Evolutionary conservation across 2,329 filamentous ascomycete genomes (phyloP).

Genomic region (Stagonosporopsis rhizophila): DNA sequence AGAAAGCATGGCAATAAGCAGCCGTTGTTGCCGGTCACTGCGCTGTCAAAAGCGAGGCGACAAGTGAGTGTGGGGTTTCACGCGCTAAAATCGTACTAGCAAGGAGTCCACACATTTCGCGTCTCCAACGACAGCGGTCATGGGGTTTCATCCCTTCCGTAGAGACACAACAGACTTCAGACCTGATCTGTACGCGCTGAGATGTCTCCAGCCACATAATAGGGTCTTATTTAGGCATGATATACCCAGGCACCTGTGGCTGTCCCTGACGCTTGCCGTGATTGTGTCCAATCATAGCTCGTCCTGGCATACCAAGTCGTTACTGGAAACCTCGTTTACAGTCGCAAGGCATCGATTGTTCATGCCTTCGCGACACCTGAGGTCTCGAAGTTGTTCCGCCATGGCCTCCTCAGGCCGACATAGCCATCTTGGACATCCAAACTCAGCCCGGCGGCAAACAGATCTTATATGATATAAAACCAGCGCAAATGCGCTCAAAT

Average conservation of each 20-base stretch:
- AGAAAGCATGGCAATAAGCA: conserved; percentile 16
- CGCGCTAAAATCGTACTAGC: conserved; percentile 7
- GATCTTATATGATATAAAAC: conserved; percentile 44
- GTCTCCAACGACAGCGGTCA: conserved; percentile 27
- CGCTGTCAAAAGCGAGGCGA: conserved; percentile 7
- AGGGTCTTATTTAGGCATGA: conserved; percentile 21
- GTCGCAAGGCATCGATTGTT: conserved; percentile 28
- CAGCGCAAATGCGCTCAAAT: conserved; percentile 44
- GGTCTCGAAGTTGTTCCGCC: conserved; percentile 47
- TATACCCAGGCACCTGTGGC: conserved; percentile 30
- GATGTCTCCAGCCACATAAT: conserved; percentile 32
- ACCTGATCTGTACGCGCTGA: conserved; percentile 12
- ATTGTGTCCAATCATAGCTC: conserved; percentile 35
- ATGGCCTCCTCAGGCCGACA: conserved; percentile 35
- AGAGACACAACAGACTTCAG: conserved; percentile 36
- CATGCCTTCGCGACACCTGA: conserved; percentile 42
- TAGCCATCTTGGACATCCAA: conserved; percentile 25
- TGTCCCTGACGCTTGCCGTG: conserved; percentile 30
- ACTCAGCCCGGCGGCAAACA: conserved; percentile 32
- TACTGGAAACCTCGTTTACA: conserved; percentile 23
- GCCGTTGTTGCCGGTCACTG: conserved; percentile 17
- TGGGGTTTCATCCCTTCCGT: conserved; percentile 45
- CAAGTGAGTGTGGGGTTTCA: conserved; percentile 7
- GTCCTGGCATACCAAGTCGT: conserved; percentile 19
- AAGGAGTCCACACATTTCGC: conserved; percentile 28